Conservation (phyloP, 2,329 filamentous ascomycete species). For the Pseudocercospora macadamiae region DNA sequence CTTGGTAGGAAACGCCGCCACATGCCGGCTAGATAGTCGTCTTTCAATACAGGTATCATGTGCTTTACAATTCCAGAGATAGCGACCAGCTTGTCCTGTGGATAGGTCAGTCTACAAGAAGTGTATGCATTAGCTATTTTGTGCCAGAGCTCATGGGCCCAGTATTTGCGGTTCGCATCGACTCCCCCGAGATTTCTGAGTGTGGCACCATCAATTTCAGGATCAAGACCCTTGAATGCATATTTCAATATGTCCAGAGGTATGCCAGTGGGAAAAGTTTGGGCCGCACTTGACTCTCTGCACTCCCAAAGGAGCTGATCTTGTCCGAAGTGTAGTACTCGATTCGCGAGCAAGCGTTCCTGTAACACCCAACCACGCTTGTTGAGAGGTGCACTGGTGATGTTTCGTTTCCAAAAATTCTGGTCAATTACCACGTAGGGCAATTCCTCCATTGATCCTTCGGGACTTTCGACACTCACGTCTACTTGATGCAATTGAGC, state of each 20-base stretch:
- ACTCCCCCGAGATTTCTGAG: too few species aligned
- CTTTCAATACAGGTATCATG: too few species aligned
- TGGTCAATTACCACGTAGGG: too few species aligned
- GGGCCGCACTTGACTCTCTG: neutral
- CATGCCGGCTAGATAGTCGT: too few species aligned
- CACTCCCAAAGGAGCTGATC: slow-evolving; percentile 6
- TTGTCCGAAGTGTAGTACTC: neutral
- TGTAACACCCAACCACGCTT: slow-evolving; percentile 2
- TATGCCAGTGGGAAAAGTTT: neutral
- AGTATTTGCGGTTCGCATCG: too few species aligned
- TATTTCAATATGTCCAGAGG: neutral
- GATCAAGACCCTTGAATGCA: neutral
- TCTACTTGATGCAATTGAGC: neutral
- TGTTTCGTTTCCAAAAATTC: neutral
- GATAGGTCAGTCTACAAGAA: too few species aligned
- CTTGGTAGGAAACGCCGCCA: too few species aligned
- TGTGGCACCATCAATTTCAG: too few species aligned
- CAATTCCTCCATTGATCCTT: neutral
- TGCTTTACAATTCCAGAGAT: too few species aligned
- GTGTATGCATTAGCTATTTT: too few species aligned
- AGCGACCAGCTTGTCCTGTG: too few species aligned
- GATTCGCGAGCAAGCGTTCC: neutral
- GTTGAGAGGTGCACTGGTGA: neutral
- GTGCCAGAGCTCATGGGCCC: too few species aligned
- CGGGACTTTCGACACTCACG: neutral